Evolutionary conservation across 306 rosid species (phyloP), one percentile per base, ranked within the genome.

Genomic region (Senna siamea): DNA sequence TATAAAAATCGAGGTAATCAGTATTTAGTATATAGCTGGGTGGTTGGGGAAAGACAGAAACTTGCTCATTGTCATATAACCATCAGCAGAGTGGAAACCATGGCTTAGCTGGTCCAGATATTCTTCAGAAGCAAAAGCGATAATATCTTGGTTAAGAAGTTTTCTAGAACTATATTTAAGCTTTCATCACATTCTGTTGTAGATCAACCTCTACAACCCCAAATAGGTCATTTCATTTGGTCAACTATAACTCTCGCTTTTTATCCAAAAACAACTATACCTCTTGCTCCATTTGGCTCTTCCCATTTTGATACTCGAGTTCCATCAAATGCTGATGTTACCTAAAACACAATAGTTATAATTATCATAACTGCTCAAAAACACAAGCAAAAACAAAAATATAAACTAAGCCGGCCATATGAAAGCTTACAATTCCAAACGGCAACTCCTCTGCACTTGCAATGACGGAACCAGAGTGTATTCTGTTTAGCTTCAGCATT

Each of bases 401-500:
- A 80, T 73, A 74, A 79, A 77, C 70, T 47, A 74, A 34, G 58
- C 69, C 37, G 41, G 66, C 75, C 19, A 23, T 34, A 83, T 38
- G 35, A 65, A 73, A 78, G 87, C 97, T 91, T 86, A 94, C 98
- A 80, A 91, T 94, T 76, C 98, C 98, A 51, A 85, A 81, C 23
- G 97, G 98, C 77, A 94, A 77, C 86, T 91, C 98, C 80, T 94
- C 98, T 15, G 95, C 93, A 73, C 89, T 94, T 54, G 97, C 94
- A 77, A 76, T 72, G 66, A 84, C 98, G 17, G 82, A 82, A 75
- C 97, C 98, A 2, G 97, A 94, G 84, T 94, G 98, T 53, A 94
- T 82, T 85, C 98, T 85, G 69, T 87, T 87, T 69, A 78, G 72
- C 92, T 80, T 94, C 70, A 89, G 86, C 78, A 90, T 78, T 13